These are phyloP conservation scores for Helicostylum pulchrum DNA, from an alignment of 192 early-diverging fungal genomes.

Conservation along the genomic window DNA sequence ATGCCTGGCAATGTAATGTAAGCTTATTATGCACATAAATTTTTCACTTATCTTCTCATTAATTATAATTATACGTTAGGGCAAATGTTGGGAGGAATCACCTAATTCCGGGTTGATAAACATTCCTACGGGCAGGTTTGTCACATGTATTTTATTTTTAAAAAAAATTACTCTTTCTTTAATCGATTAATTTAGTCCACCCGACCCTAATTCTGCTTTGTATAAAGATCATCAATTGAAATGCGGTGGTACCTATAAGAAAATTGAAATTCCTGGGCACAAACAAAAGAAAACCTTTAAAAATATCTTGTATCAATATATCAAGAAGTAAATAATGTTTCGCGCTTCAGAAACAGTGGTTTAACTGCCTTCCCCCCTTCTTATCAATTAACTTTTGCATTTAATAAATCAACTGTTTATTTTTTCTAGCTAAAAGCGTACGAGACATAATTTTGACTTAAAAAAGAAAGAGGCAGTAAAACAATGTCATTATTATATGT, in stretches of 20 bases:
- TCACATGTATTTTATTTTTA: not conserved
- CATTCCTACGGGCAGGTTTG: conserved; percentile 60
- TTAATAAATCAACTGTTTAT: no score
- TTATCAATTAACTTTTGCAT: no score
- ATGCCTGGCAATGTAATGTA: conserved; percentile 63
- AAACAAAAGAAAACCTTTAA: not conserved
- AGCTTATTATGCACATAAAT: not conserved
- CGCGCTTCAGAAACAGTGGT: no score
- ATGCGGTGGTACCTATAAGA: conserved; percentile 62
- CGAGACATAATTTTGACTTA: no score
- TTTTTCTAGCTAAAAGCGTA: no score
- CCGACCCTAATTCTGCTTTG: conserved; percentile 63
- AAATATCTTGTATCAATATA: no score
- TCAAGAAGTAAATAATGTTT: no score
- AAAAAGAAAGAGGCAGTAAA: no score
- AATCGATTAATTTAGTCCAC: conserved; percentile 35
- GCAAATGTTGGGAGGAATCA: conserved; percentile 48
- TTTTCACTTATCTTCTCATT: not conserved
- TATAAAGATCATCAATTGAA: conserved; percentile 50
- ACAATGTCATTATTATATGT: no score
- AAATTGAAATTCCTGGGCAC: conserved; percentile 52
- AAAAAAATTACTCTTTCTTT: not conserved
- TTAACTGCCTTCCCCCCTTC: no score
- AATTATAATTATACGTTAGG: conserved; percentile 13
- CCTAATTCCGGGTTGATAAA: conserved; percentile 59